Percentiles rank a stretch among this genome's conserved stretches.
These are phyloP conservation scores for Tolypocladium album DNA, from an alignment of 2,329 filamentous ascomycete genomes.

Conservation along the genomic window DNA sequence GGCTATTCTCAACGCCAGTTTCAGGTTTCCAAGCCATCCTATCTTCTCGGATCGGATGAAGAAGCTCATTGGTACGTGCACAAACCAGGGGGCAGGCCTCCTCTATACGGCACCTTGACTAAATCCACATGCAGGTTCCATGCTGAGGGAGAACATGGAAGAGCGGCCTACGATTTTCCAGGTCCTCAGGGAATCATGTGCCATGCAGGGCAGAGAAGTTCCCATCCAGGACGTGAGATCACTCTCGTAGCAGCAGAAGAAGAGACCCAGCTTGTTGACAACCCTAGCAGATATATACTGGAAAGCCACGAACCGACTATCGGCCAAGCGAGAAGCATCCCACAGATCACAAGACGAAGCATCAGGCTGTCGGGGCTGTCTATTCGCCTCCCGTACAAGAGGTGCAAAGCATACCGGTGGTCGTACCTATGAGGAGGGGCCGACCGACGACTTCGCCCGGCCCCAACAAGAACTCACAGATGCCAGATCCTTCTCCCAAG, in stretches of 20 bases:
- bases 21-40: slow-evolving; percentile 82
- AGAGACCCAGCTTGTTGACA: slow-evolving; percentile 4
- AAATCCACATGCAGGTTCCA: slow-evolving; percentile 49
- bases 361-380: slow-evolving; percentile 58
- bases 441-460: slow-evolving; percentile 38
- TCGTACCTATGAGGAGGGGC: slow-evolving; percentile 88
- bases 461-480: slow-evolving; percentile 31
- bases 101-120: not conserved
- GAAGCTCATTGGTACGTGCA: slow-evolving; percentile 63
- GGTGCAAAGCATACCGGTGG: slow-evolving; percentile 69
- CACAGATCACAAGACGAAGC: slow-evolving; percentile 44
- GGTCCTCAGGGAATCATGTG: slow-evolving; percentile 74
- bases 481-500: slow-evolving; percentile 48
- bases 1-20: slow-evolving; percentile 92
- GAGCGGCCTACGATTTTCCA: slow-evolving; percentile 86
- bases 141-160: slow-evolving; percentile 77
- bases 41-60: slow-evolving; percentile 84
- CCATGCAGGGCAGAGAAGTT: slow-evolving; percentile 77
- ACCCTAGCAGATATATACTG: slow-evolving; percentile 56
- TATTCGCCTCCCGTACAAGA: slow-evolving; percentile 66
- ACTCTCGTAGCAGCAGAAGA: not conserved
- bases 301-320: slow-evolving; percentile 52
- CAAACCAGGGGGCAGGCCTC: no score
- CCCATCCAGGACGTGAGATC: slow-evolving; percentile 76
- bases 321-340: slow-evolving; percentile 40